Base-by-base conservation (phyloP, 2,329 filamentous ascomycete species). In the Arthrobotrys conoides region DNA sequence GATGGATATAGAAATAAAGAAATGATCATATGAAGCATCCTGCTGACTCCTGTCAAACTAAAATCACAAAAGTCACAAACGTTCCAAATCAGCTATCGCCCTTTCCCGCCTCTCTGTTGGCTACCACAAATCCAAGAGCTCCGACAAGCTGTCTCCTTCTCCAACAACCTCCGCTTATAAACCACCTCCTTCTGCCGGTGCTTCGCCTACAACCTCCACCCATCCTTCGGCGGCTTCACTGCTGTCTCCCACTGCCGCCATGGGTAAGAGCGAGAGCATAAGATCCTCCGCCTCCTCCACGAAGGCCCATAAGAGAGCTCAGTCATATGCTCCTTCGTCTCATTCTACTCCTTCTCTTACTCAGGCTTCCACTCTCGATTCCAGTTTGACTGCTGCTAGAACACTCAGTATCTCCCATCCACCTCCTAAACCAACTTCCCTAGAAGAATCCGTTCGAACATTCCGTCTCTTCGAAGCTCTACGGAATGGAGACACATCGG, bases 401-500 rank as follows among this genome's bases (percentile, higher is more conserved):
- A 55, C 61, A 38, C 66, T 70, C 66, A 41, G 38, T 36, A 16
- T 38, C 53, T 22, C 27, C 2, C 48, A 57, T 6, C 41, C 55
- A 18, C 12, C 63, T 10, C 33, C 55, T 9, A 49, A 53, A 38
- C 55, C 68, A 3, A 59, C 71, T 9, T 63, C 90, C 24, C 92
- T 99, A 75, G 94, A 99, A 83, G 94, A 97, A 84, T 97, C 95
- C 0, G 93, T 99, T 67, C 90, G 92, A 83, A 94, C 97, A 81
- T 99, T 99, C 85, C 91, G 94, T 81, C 90, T 97, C 57, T 97
- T 98, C 83, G 96, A 98, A 86, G 92, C 94, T 49, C 87, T 99
- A 80, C 90, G 95, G 81, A 96, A 90, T 84, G 96, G 96, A 68
- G 95, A 99, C 84, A 97, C 93, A 0, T 91, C 91, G 14, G 93